Evolutionary conservation across 768 basidiomycete genomes (phyloP), one percentile per base, ranked within the genome.

Genomic region (Mycena indigotica): DNA sequence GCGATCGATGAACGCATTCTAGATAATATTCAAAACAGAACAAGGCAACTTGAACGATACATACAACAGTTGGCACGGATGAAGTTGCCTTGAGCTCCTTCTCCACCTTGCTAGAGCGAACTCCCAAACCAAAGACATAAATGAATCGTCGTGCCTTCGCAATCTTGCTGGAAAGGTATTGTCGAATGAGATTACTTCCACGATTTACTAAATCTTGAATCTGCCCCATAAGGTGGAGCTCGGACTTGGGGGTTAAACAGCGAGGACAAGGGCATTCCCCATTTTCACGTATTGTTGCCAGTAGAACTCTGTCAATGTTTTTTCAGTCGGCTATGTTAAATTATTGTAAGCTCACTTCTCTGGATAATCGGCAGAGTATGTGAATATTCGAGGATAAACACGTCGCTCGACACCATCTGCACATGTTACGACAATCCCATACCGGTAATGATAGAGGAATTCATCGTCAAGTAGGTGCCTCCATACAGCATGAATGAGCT

Each of bases 341-440:
- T 17, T 15, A n/a, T 5, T 25, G 29, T 29, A 28, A 25, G 60
- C 70, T 55, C 57, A 79, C 76, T 76, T 76, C 52, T 78, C 77
- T 5, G 73, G 75, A 57, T 77, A 78, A 62, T 75, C 75, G 13
- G 75, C 74, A 0, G 74, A 70, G 44, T 74, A 74, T 2, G 71
- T 73, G 41, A 73, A 71, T 10, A 77, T 46, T 1, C 70, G 60
- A 6, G 72, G 72, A 60, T 67, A 75, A 4, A 76, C 48, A 15
- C 67, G 64, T 1, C 74, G 66, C 15, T 54, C 15, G 5, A 75
- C 60, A 0, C 70, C 69, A 66, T 77, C 75, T 10, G 26, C 24
- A 48, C 70, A 76, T 5, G 45, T 29, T 0, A 75, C 35, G 1
- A 71, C 67, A 8, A 76, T 69, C 0, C 76, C 74, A 55, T 76